A percentile compares a stretch with the other conserved stretches of the same genome.
Evolutionary conservation across 805 yeast species (phyloP).

Genomic region (Candida michaelii): DNA sequence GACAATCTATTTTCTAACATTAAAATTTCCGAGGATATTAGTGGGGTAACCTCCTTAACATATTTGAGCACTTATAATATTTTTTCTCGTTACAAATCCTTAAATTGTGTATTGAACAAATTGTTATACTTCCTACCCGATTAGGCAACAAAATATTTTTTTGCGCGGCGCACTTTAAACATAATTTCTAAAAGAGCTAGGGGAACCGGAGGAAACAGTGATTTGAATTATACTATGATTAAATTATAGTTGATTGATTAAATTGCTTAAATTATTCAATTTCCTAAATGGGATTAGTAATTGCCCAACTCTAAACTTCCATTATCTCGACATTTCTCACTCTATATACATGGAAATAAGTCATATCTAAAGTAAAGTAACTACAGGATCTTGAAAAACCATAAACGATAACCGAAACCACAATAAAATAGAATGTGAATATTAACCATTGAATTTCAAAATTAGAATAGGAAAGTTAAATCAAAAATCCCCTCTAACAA

Average conservation of each 20-base stretch:
- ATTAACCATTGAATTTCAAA: background rate
- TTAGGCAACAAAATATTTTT: slow-evolving; percentile 2
- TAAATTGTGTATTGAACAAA: background rate
- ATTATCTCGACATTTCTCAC: no score
- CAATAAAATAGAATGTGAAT: slow-evolving; percentile 3
- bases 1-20: background rate
- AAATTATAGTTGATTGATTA: no score
- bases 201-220: no score
- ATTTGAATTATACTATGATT: no score
- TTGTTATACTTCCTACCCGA: slow-evolving; percentile 4
- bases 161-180: slow-evolving; percentile 4
- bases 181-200: no score
- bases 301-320: no score
- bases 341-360: no score
- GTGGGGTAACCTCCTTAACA: slow-evolving; percentile 3
- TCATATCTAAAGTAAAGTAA: background rate
- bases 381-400: background rate
- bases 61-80: background rate
- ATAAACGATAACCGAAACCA: background rate
- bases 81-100: background rate
- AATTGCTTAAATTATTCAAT: no score
- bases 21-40: background rate
- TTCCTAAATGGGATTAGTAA: no score
- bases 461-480: background rate
- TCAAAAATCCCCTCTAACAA: slow-evolving; percentile 1